Base-by-base conservation (phyloP, 1,284 basidiomycete genomes). In the Ustilago curta region DNA sequence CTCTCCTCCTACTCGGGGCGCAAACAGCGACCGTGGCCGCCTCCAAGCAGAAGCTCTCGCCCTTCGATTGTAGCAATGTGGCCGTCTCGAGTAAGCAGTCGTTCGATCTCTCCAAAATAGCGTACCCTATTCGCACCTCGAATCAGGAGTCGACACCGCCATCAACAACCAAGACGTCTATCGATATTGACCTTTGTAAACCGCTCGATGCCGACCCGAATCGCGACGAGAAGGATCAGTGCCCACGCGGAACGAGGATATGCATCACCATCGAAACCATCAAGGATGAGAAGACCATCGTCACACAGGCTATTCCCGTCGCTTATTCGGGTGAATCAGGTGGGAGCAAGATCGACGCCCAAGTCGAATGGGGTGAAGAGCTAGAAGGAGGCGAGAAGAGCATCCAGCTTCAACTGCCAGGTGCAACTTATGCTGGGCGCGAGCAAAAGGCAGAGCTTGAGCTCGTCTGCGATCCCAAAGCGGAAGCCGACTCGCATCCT, bases 241-340 rank as follows among this genome's bases (percentile, higher is more conserved):
- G 74, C 37, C 74, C 74, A 19, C 61, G 65, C 9, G 74, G 74
- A 51, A 76, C 74, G 8, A 68, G 74, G 51, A 72, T 76, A 49
- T 76, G 74, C 62, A 76, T 76, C 56, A 69, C 66, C 49, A 76
- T 76, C 48, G 69, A 72, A 21, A 63, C 56, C 31, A 76, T 76
- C 61, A 72, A 72, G 57, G 74, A 72, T 35, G 70, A 56, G 44
- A 69, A 64, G 45, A 63, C 65, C 40, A 66, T 67, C 49, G 62
- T 76, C 18, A 72, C 66, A 4, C 74, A 76, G 45, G 74, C 74
- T 19, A 76, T 76, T n/a, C 74, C 74, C 9, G 74, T 76, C 49
- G 74, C 70, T 5, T 76, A 65, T 27, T 72, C 74, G 11, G 74
- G 65, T 59, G 70, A 69, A 9, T 65, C 66, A 16, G 66, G 60